Evolutionary conservation across 192 early-diverging fungal genomes (phyloP).

Genomic region (Phycomyces nitens): DNA sequence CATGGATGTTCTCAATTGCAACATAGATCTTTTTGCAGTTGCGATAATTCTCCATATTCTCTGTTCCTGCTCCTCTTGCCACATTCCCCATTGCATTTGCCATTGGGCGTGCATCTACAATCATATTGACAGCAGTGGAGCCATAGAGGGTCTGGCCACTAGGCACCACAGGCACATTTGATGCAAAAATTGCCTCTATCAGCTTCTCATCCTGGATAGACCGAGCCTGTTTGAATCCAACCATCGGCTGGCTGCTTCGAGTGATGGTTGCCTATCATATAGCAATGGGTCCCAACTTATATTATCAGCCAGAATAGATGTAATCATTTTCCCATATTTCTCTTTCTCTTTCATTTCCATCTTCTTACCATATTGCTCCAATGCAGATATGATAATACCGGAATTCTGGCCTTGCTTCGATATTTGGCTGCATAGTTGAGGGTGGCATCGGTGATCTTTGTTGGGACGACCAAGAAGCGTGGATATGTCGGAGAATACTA

Average conservation of each 20-base stretch:
- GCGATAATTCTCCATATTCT: constrained; percentile 91
- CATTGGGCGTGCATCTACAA: constrained; percentile 93
- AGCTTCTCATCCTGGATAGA: constrained; percentile 98
- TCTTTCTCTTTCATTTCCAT: constrained; percentile 1
- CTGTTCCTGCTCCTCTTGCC: constrained; percentile 90
- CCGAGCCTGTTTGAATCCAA: constrained; percentile 90
- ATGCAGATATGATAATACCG: constrained; percentile 87
- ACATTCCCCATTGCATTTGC: constrained; percentile 92
- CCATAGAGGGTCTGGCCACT: constrained; percentile 47
- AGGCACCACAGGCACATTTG: constrained; percentile 45
- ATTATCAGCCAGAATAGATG: constrained; percentile 1
- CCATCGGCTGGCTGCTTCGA: constrained; percentile 91
- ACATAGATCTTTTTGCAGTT: constrained; percentile 83
- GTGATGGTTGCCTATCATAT: constrained; percentile 75
- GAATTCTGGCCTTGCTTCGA: constrained; percentile 87
- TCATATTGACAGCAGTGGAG: constrained; percentile 65
- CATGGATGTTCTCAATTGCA: constrained; percentile 98
- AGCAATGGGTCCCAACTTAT: not conserved
- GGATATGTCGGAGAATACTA: constrained; percentile 92
- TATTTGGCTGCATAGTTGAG: constrained; percentile 86
- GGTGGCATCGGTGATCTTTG: constrained; percentile 85
- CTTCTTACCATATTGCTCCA: constrained; percentile 65
- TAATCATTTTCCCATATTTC: constrained; percentile 1
- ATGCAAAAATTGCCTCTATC: constrained; percentile 85
- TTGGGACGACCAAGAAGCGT: constrained; percentile 72